Evolutionary conservation across 1,284 basidiomycete genomes (phyloP).

Genomic region (Flammula alnicola): DNA sequence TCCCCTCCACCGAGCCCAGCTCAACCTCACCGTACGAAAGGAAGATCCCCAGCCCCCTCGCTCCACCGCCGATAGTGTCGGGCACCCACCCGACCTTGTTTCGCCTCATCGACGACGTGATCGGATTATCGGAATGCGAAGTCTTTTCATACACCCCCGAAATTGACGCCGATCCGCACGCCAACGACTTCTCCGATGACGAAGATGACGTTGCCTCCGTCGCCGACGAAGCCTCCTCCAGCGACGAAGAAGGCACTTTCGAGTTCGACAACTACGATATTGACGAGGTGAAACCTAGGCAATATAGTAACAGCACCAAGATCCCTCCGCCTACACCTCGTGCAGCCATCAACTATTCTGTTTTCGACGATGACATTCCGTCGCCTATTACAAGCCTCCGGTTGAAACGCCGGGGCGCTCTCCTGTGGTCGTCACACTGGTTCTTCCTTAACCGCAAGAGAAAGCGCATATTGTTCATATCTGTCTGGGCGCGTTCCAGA

Average conservation of each 20-base stretch:
- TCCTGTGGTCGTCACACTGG: conserved; percentile 97
- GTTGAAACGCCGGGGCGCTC: conserved; percentile 65
- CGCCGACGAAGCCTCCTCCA: conserved; percentile 63
- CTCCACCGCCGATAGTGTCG: conserved; percentile 65
- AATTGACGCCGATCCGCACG: conserved; percentile 94
- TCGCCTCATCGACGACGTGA: conserved; percentile 88
- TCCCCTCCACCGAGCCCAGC: conserved; percentile 72
- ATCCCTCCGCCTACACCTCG: conserved; percentile 42
- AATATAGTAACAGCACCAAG: conserved; percentile 35
- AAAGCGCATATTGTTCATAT: conserved; percentile 93
- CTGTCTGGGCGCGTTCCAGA: conserved; percentile 88
- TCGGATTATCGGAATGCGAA: conserved; percentile 91
- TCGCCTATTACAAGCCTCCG: conserved; percentile 37
- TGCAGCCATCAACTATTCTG: conserved; percentile 37
- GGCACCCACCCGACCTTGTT: conserved; percentile 85
- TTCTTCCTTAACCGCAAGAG: conserved; percentile 95
- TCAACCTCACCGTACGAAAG: conserved; percentile 68
- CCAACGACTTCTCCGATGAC: conserved; percentile 79
- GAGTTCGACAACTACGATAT: conserved; percentile 82
- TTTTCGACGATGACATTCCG: conserved; percentile 21
- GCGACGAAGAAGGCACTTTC: conserved; percentile 69
- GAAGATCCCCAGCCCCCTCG: conserved; percentile 61
- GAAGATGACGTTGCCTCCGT: conserved; percentile 68
- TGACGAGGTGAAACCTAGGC: conserved; percentile 57
- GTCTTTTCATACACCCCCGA: conserved; percentile 96